A percentile compares a stretch with the other conserved stretches of the same genome.
phyloP scores from a whole-genome alignment of 331 rosid species.

The Stylosanthes scabra region DNA sequence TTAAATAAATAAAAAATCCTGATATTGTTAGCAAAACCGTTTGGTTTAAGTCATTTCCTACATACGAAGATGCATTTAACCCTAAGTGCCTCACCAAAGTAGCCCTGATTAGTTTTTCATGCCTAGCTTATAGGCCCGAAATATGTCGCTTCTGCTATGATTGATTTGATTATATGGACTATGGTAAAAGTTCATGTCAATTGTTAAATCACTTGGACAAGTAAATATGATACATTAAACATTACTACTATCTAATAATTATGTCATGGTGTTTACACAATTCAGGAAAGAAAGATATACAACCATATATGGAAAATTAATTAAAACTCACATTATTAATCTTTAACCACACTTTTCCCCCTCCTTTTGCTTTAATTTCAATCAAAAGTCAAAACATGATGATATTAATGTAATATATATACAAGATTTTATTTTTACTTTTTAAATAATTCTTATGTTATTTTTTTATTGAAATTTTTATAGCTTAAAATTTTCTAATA shows the following conservation, averaged over 20 bases:
- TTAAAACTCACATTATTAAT: not conserved
- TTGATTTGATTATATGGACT: no score
- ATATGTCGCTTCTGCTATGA: constrained; percentile 13
- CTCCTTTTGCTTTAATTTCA: no score
- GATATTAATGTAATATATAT: no score
- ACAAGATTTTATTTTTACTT: no score
- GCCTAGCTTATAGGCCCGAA: constrained; percentile 10
- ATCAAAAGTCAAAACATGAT: no score
- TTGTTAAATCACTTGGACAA: constrained; percentile 10
- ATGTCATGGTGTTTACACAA: not conserved
- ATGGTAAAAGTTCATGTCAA: constrained; percentile 29
- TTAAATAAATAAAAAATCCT: no score
- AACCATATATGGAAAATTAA: not conserved
- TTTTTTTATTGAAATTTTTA: no score
- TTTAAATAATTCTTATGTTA: no score
- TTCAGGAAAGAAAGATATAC: not conserved
- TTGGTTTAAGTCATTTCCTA: constrained; percentile 26
- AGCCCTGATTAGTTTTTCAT: not conserved
- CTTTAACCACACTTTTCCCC: not conserved
- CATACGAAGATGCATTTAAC: constrained; percentile 30
- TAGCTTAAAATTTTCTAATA: no score
- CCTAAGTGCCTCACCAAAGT: constrained; percentile 2
- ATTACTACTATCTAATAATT: not conserved
- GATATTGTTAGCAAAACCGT: not conserved
- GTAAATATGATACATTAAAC: constrained; percentile 7